Evolutionary conservation across 768 basidiomycete genomes (phyloP).

Genomic region (Kwoniella sp.): DNA sequence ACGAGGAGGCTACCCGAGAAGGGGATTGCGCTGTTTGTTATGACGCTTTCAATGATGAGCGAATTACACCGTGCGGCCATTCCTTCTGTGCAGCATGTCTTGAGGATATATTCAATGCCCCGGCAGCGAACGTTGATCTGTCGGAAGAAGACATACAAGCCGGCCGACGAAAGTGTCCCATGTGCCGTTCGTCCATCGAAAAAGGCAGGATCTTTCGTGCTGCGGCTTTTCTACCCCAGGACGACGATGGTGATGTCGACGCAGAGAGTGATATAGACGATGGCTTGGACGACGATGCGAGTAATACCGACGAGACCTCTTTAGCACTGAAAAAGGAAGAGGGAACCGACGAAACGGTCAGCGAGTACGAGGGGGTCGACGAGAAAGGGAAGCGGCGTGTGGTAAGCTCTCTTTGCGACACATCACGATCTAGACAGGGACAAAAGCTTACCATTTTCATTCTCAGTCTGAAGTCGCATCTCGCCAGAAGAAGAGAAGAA

Average conservation of each 20-base stretch:
- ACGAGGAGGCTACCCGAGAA: slow-evolving; percentile 15
- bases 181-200: slow-evolving; percentile 59
- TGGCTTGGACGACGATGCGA: slow-evolving; percentile 27
- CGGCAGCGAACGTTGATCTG: slow-evolving; percentile 50
- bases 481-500: slow-evolving; percentile 2
- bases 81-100: slow-evolving; percentile 63
- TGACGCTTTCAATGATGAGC: slow-evolving; percentile 57
- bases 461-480: slow-evolving; percentile 6
- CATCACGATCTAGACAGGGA: too few species aligned
- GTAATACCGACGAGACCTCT: too few species aligned
- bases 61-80: slow-evolving; percentile 62
- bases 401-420: too few species aligned
- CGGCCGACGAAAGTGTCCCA: slow-evolving; percentile 54
- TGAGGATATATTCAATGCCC: slow-evolving; percentile 55
- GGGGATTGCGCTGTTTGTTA: slow-evolving; percentile 62
- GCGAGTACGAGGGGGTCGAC: slow-evolving; percentile 52
- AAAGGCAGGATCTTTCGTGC: slow-evolving; percentile 57
- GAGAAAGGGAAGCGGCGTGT: slow-evolving; percentile 26
- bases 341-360: too few species aligned
- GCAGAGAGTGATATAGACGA: slow-evolving; percentile 33
- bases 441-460: too few species aligned
- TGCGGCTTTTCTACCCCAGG: slow-evolving; percentile 59
- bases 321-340: too few species aligned
- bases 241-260: slow-evolving; percentile 22
- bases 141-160: slow-evolving; percentile 41